Evolutionary conservation across 352 stramenopile species (phyloP).

Genomic region (Pythium guiyangense): DNA sequence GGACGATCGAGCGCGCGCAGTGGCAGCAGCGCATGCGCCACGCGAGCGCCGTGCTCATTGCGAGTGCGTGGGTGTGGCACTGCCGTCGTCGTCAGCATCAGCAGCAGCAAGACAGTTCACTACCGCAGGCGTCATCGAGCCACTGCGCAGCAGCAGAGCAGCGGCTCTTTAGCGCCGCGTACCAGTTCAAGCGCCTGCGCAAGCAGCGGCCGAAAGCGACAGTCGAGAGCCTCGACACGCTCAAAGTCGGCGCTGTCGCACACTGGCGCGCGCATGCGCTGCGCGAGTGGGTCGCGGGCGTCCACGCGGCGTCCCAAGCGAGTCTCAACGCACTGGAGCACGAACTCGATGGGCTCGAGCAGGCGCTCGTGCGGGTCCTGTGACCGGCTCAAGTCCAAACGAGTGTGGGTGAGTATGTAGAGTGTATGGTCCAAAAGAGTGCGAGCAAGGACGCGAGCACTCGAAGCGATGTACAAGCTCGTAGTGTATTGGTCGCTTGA

Average conservation of each 20-base stretch:
- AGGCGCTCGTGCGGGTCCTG: no score
- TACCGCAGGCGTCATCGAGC: no score
- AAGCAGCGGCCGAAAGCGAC: constrained; percentile 25
- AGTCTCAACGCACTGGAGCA: constrained; percentile 1
- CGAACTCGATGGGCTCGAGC: no score
- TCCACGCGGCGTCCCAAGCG: background rate
- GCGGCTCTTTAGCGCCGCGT: constrained; percentile 27
- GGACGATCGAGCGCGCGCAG: constrained; percentile 32
- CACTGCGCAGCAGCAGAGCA: constrained; percentile 13
- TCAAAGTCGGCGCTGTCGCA: constrained; percentile 1
- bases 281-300: background rate
- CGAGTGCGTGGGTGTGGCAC: constrained; percentile 28
- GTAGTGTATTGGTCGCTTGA: no score
- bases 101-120: no score
- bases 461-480: no score
- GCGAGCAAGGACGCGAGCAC: no score
- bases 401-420: no score
- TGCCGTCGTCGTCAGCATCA: no score
- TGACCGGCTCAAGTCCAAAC: no score
- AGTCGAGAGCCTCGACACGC: constrained; percentile 7
- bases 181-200: constrained; percentile 21
- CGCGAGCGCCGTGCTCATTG: constrained; percentile 29
- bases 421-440: no score
- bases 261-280: constrained; percentile 9
- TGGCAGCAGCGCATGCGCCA: constrained; percentile 32